Base-by-base conservation (phyloP, 73 alveolate species). In the Blepharisma stoltei region DNA sequence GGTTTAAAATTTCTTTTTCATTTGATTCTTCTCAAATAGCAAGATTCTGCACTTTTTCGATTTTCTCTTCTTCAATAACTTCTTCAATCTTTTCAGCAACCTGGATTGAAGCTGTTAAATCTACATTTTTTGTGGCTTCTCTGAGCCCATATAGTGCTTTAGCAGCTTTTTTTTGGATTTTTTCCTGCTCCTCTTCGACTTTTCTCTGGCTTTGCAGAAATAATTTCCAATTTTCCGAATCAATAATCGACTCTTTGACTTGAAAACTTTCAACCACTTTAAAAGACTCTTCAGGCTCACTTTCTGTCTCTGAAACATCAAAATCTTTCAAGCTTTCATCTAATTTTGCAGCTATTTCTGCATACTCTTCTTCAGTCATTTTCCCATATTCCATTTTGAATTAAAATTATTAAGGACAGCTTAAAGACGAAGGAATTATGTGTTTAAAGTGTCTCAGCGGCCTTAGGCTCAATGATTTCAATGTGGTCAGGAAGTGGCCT, bases 391-490 rank as follows among this genome's bases (percentile, higher is more conserved):
- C 41, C 41, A 32, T 32, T 32, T 32, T 32, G 41, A 32, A 32
- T 32, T 32, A 32, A n/a, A 32, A 32, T 32, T 32, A 32, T 32
- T 32, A 32, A 32, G 41, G 5, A 1, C 41, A 32, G 41, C 41
- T 32, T 32, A 32, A 32, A 32, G 3, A 32, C 41, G 41, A 32
- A 32, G 41, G 41, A 32, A 32, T 32, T 32, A 32, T 32, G 41
- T 32, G 41, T 32, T 32, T 32, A 32, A 32, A 32, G 41, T 32
- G 41, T 32, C 41, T 32, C 41, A 32, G 41, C 41, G 0, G 41
- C 90, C 86, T 83, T 87, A 7, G 94, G 94, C 79, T 87, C 94
- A 80, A 77, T 84, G 76, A 87, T 87, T 73, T 84, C 87, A 60
- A 87, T 86, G 69, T 44, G 52, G 66, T 87, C 94, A 14, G 94